Conservation (phyloP, 2,329 filamentous ascomycete genomes). For the Apiospora malaysiana region DNA sequence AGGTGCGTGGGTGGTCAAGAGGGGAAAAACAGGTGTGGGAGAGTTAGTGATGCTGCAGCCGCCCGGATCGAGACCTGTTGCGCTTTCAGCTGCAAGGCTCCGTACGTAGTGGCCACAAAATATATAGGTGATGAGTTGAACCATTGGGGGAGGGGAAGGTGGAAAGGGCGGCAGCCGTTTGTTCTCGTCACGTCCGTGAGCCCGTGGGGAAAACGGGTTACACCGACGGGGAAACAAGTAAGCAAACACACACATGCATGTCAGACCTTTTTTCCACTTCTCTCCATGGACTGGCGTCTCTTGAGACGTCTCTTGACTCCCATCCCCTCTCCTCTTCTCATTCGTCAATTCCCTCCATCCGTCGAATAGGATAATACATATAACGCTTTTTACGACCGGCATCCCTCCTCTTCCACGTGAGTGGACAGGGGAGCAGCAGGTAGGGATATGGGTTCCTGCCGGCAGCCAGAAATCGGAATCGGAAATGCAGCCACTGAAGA, state of each 20-base stretch:
- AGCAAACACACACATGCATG: background rate
- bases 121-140: constrained; percentile 12
- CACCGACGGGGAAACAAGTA: background rate
- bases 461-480: constrained; percentile 10
- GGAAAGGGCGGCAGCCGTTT: background rate
- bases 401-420: background rate
- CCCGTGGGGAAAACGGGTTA: constrained; percentile 1
- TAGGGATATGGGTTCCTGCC: background rate
- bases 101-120: background rate
- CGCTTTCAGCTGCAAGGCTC: constrained; percentile 3
- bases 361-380: background rate
- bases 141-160: background rate
- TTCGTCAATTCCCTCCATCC: background rate
- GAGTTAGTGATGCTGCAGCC: constrained; percentile 10
- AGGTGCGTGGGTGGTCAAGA: background rate
- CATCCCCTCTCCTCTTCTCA: background rate
- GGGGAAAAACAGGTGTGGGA: background rate
- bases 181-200: background rate
- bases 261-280: background rate
- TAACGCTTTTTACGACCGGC: background rate
- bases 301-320: too few species aligned
- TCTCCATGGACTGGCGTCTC: background rate
- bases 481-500: background rate
- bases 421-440: background rate
- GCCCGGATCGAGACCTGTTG: background rate